A percentile compares a stretch with the other conserved stretches of the same genome.
Conservation (phyloP, 768 basidiomycete species). For the Rhodotorula paludigena region DNA sequence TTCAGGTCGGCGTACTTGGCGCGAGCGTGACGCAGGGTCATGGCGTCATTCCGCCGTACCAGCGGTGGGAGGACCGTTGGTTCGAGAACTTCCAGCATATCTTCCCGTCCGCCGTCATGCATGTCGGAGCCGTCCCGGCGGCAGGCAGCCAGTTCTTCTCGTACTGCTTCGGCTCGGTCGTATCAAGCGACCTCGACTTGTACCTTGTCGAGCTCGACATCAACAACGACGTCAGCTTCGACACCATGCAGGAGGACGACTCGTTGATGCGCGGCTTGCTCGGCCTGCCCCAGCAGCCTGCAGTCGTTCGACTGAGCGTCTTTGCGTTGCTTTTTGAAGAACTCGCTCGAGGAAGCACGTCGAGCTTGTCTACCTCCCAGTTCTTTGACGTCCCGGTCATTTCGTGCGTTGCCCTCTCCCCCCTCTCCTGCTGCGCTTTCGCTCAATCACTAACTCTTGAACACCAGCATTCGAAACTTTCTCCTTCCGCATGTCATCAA, state of each 20-base stretch:
- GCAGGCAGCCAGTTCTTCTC: constrained; percentile 24
- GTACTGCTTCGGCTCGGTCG: constrained; percentile 23
- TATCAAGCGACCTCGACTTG: constrained; percentile 21
- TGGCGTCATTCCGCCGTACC: neutral
- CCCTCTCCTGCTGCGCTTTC: too few species aligned
- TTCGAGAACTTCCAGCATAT: constrained; percentile 14
- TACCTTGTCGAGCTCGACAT: constrained; percentile 31
- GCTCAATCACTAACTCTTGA: neutral
- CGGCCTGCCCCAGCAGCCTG: constrained; percentile 21
- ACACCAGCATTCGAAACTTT: constrained; percentile 20
- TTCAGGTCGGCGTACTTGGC: constrained; percentile 37
- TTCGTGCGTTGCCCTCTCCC: constrained; percentile 1
- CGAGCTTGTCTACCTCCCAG: constrained; percentile 5
- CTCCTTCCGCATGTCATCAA: constrained; percentile 27
- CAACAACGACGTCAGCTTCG: constrained; percentile 14
- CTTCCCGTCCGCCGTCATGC: constrained; percentile 22
- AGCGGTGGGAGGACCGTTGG: constrained; percentile 20
- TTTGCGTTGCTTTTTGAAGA: constrained; percentile 23
- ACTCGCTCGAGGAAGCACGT: constrained; percentile 8
- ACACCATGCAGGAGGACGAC: constrained; percentile 19
- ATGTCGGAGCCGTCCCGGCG: constrained; percentile 9
- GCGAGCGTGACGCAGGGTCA: constrained; percentile 35
- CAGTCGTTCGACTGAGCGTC: constrained; percentile 16
- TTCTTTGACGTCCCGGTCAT: constrained; percentile 31
- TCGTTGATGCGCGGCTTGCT: constrained; percentile 16